Conservation (phyloP, 73 alveolate genomes). For the Paramecium biaurelia region DNA sequence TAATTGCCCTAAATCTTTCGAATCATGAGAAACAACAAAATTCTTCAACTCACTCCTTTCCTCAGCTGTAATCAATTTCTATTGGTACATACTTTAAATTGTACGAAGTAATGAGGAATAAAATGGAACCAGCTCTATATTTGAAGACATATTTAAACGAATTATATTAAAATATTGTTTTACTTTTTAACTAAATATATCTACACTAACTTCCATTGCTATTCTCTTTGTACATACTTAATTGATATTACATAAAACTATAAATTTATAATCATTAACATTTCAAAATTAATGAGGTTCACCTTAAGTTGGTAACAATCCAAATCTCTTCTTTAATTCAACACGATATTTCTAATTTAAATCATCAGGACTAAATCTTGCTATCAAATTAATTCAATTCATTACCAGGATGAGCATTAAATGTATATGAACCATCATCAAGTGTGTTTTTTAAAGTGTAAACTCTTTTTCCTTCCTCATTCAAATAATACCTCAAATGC, state of each 20-base stretch:
- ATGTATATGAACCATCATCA: conserved; percentile 39
- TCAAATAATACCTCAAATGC: conserved; percentile 42
- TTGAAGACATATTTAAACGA: conserved; percentile 11
- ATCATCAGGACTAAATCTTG: conserved; percentile 12
- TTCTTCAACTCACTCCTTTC: neutral
- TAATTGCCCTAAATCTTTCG: neutral
- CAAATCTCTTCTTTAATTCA: conserved; percentile 14
- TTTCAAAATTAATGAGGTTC: conserved; percentile 32
- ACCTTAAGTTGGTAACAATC: neutral
- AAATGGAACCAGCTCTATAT: conserved; percentile 6
- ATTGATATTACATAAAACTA: neutral
- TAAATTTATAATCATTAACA: neutral
- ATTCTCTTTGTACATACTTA: neutral
- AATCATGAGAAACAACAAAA: neutral
- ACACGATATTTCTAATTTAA: neutral
- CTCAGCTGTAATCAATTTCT: neutral
- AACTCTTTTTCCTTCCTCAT: conserved; percentile 50
- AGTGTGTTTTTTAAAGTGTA: conserved; percentile 3
- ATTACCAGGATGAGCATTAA: conserved; percentile 48
- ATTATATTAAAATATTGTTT: neutral
- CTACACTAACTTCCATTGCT: neutral
- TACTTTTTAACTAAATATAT: neutral
- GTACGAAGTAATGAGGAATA: neutral
- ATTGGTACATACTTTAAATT: neutral
- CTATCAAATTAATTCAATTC: neutral